Percentiles rank a stretch among this genome's conserved stretches.
Evolutionary conservation across 2,329 filamentous ascomycete genomes (phyloP).

Genomic region (Aphanocladium album): DNA sequence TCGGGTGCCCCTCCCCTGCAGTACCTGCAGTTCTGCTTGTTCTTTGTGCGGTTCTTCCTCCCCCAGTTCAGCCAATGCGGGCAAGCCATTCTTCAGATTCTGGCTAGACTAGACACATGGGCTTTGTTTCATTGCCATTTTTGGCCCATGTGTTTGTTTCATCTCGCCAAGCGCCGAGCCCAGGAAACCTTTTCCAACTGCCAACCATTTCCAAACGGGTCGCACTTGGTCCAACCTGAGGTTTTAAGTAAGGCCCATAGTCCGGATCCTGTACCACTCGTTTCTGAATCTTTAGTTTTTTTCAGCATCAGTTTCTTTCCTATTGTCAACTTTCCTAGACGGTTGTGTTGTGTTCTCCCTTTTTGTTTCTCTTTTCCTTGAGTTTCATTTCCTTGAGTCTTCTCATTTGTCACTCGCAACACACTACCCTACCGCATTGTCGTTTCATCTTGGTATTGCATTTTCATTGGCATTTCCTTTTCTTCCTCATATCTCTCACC

Average conservation of each 20-base stretch:
- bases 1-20: background rate
- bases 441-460: background rate
- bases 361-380: background rate
- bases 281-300: background rate
- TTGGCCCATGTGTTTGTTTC: conserved; percentile 1
- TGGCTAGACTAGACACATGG: conserved; percentile 1
- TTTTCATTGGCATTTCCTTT: background rate
- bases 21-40: background rate
- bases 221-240: background rate
- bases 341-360: background rate
- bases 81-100: background rate
- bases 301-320: conserved; percentile 1
- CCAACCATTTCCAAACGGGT: background rate
- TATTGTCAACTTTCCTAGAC: conserved; percentile 10
- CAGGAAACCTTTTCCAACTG: background rate
- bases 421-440: background rate
- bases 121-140: conserved; percentile 10
- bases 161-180: conserved; percentile 3
- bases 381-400: background rate
- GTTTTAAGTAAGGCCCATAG: conserved; percentile 2
- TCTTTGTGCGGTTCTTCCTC: too few species aligned
- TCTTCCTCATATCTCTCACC: background rate
- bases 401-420: background rate
- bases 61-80: conserved; percentile 2
- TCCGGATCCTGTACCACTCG: background rate